Evolutionary conservation across 208 protist genomes (phyloP).

Genomic region (Trypanosoma platydactyli): DNA sequence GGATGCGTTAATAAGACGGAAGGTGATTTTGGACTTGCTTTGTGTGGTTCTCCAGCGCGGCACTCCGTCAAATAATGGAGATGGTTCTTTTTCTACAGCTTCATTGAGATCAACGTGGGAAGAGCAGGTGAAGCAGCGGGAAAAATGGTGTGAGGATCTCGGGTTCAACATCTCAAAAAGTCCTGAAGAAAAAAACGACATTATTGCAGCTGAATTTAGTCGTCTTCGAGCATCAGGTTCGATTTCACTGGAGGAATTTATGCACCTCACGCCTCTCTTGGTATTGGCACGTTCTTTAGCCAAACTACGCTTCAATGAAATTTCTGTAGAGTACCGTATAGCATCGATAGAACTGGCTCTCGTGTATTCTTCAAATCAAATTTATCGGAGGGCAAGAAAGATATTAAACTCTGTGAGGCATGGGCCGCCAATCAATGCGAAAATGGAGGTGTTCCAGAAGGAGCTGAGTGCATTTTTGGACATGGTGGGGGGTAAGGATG

Average conservation of each 20-base stretch:
- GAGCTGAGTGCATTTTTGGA: conserved; percentile 1
- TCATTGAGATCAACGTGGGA: no score
- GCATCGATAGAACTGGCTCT: conserved; percentile 16
- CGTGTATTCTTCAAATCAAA: conserved; percentile 5
- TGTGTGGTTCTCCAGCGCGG: conserved; percentile 8
- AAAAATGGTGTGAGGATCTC: background rate
- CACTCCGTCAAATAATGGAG: background rate
- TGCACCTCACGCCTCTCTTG: conserved; percentile 7
- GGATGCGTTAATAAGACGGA: background rate
- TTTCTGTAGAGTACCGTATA: conserved; percentile 8
- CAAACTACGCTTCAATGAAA: conserved; percentile 2
- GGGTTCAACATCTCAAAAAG: conserved; percentile 7
- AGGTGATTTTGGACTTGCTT: conserved; percentile 16
- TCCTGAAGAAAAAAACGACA: conserved; percentile 7
- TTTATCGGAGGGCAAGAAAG: conserved; percentile 10
- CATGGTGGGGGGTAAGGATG: background rate
- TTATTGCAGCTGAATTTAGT: conserved; percentile 5
- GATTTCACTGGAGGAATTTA: background rate
- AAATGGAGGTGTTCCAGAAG: background rate
- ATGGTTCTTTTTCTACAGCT: no score
- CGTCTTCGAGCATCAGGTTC: background rate
- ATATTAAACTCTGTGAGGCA: background rate
- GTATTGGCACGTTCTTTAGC: conserved; percentile 7
- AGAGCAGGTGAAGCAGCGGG: no score
- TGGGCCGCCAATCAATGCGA: background rate